Evolutionary conservation across 2,329 filamentous ascomycete genomes (phyloP).

Genomic region (Samsoniella hepiali): DNA sequence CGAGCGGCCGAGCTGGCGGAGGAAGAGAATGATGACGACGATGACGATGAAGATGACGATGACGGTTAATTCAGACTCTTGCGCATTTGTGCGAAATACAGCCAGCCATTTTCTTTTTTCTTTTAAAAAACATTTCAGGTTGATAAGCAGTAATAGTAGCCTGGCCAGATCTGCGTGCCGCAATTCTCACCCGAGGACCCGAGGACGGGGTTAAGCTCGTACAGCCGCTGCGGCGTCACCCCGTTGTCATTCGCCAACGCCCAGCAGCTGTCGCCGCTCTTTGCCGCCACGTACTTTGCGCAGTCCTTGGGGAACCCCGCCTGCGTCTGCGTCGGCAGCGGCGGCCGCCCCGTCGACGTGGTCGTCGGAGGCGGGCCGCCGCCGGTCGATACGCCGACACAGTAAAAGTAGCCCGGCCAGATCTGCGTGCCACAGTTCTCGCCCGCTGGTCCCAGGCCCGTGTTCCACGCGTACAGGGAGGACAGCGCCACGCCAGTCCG

Average conservation of each 20-base stretch:
- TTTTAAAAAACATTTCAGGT: no score
- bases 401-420: constrained; percentile 27
- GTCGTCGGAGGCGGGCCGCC: not conserved
- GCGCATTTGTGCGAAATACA: no score
- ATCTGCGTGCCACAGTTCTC: constrained; percentile 26
- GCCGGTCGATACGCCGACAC: constrained; percentile 18
- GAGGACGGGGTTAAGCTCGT: not conserved
- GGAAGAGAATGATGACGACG: not conserved
- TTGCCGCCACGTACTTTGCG: not conserved
- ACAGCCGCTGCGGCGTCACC: not conserved
- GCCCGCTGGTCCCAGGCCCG: constrained; percentile 21
- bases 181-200: not conserved
- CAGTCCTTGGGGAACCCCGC: not conserved
- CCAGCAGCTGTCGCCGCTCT: not conserved
- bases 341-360: not conserved
- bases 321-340: not conserved
- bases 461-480: constrained; percentile 6
- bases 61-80: no score
- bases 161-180: not conserved
- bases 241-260: not conserved
- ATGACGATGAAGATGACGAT: no score
- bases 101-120: no score
- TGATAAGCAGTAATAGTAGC: not conserved
- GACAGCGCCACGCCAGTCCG: not conserved
- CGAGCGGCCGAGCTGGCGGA: no score